phyloP scores from a whole-genome alignment of 495 filamentous ascomycete genomes.

The Neurospora cerealis region DNA sequence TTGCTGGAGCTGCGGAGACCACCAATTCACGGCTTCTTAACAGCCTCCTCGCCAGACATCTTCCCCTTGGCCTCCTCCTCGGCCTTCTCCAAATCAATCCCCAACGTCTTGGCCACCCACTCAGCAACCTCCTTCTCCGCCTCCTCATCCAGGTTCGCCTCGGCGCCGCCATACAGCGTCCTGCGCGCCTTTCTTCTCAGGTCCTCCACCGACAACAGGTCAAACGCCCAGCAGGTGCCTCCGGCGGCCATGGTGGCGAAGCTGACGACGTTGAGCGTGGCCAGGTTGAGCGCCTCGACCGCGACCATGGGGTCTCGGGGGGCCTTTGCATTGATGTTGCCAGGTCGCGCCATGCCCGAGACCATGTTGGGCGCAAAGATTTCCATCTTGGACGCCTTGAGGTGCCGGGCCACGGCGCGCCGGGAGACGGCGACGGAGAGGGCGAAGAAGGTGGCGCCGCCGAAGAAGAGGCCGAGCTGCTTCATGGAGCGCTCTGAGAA shows the following conservation, averaged over 20 bases:
- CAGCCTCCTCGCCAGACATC: background rate
- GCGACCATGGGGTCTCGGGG: slow-evolving; percentile 50
- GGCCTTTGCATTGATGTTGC: background rate
- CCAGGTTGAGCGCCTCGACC: slow-evolving; percentile 69
- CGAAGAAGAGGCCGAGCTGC: slow-evolving; percentile 27
- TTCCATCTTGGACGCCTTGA: slow-evolving; percentile 43
- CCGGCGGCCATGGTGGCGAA: slow-evolving; percentile 60
- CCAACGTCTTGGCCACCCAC: slow-evolving; percentile 56
- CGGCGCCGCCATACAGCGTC: slow-evolving; percentile 31
- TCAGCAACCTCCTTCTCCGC: slow-evolving; percentile 60
- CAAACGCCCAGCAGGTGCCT: slow-evolving; percentile 56
- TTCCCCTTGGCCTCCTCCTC: background rate
- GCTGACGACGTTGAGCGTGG: slow-evolving; percentile 67
- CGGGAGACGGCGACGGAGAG: slow-evolving; percentile 62
- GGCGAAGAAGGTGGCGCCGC: slow-evolving; percentile 61
- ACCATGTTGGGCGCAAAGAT: slow-evolving; percentile 52
- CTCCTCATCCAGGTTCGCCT: slow-evolving; percentile 40
- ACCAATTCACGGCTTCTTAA: background rate
- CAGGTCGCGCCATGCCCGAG: slow-evolving; percentile 13
- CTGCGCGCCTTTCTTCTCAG: slow-evolving; percentile 42
- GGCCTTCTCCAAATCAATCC: slow-evolving; percentile 34
- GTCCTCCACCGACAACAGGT: slow-evolving; percentile 63
- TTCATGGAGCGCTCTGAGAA: slow-evolving; percentile 13
- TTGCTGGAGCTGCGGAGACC: background rate
- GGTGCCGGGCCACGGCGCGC: slow-evolving; percentile 50